A percentile compares a stretch with the other conserved stretches of the same genome.
Evolutionary conservation across 2,329 filamentous ascomycete genomes (phyloP).

Genomic region (Colletotrichum falcatum): DNA sequence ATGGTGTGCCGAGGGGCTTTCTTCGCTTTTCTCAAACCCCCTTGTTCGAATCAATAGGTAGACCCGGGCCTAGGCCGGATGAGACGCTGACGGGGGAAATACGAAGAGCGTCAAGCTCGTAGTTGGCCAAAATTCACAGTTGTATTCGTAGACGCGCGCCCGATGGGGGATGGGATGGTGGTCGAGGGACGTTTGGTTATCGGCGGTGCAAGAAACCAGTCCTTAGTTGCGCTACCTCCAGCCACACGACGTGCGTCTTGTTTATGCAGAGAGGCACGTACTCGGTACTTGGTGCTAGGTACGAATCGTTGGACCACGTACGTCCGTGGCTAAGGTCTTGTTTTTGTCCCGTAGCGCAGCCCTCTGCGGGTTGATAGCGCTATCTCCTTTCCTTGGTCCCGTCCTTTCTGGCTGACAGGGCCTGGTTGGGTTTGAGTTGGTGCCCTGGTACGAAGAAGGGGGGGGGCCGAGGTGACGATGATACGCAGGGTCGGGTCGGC

Average conservation of each 20-base stretch:
- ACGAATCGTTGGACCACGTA: no score
- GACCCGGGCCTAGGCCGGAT: constrained; percentile 36
- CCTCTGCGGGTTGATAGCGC: constrained; percentile 23
- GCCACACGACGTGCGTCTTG: constrained; percentile 6
- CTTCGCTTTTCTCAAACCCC: constrained; percentile 25
- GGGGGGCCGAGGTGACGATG: constrained; percentile 15
- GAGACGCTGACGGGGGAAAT: constrained; percentile 26
- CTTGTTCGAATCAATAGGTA: constrained; percentile 29
- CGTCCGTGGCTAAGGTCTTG: constrained; percentile 29
- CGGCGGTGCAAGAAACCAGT: constrained; percentile 39
- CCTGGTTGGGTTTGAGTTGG: constrained; percentile 2
- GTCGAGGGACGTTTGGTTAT: constrained; percentile 30
- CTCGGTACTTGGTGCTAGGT: no score
- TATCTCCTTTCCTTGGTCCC: constrained; percentile 9
- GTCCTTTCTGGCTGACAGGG: neutral
- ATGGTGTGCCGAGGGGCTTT: constrained; percentile 11
- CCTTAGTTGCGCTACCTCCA: constrained; percentile 14
- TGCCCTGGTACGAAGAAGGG: constrained; percentile 14
- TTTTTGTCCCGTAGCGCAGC: constrained; percentile 4
- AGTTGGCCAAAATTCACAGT: no score
- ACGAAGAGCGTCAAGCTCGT: constrained; percentile 23
- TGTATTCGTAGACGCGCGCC: no score
- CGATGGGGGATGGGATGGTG: constrained; percentile 7
- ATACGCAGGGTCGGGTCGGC: constrained; percentile 36
- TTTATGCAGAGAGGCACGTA: constrained; percentile 20